These are phyloP conservation scores for Triticum dicoccoides DNA, from an alignment of 176 grass and related monocot species.

Conservation along the genomic window DNA sequence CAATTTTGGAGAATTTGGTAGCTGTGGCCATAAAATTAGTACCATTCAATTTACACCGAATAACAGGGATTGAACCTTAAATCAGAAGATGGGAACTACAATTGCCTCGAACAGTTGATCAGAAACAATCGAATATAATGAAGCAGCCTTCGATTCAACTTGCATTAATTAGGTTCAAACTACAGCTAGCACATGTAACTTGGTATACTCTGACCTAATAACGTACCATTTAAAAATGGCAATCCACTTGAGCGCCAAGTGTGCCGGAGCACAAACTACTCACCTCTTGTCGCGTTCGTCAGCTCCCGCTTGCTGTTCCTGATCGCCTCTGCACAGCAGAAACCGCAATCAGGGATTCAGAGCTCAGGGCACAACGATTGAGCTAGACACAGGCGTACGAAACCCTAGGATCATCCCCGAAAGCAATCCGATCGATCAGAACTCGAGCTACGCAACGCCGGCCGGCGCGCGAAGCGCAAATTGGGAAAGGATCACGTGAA, in stretches of 20 bases:
- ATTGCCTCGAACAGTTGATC: neutral
- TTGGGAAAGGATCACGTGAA: neutral
- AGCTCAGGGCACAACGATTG: neutral
- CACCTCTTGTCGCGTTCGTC: slow-evolving; percentile 79
- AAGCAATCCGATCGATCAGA: neutral
- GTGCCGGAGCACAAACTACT: neutral
- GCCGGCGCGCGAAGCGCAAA: neutral
- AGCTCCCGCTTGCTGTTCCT: slow-evolving; percentile 91
- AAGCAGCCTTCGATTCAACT: neutral
- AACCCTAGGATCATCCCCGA: neutral
- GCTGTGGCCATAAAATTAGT: neutral
- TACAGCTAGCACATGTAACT: neutral
- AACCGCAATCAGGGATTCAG: slow-evolving; percentile 40
- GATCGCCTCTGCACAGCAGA: slow-evolving; percentile 67
- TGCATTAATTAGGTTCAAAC: slow-evolving; percentile 11
- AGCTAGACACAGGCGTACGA: neutral
- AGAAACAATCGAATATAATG: neutral
- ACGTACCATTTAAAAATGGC: neutral
- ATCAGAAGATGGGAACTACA: neutral
- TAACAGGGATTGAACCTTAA: neutral
- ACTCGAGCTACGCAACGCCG: neutral
- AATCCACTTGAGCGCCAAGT: neutral
- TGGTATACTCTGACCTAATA: neutral
- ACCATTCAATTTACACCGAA: neutral
- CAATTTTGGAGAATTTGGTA: slow-evolving; percentile 5